These are phyloP conservation scores for Brachypodium distachyon DNA, from an alignment of 202 grass and related monocot species.

Conservation along the genomic window DNA sequence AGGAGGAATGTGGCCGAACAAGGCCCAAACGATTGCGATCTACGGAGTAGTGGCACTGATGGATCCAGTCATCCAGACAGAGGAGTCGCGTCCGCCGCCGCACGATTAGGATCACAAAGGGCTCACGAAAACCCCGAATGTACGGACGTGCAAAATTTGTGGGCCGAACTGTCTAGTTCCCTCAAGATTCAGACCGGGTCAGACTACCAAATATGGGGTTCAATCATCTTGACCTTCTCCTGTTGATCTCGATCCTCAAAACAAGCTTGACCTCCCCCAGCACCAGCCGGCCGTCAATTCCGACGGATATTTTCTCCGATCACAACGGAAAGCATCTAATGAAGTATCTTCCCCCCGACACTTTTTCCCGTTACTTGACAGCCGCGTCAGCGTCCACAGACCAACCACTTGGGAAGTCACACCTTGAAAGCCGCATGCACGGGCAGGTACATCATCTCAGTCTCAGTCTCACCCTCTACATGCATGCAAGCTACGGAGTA, in stretches of 20 bases:
- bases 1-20: too few relatives aligned
- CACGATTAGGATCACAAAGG: too few relatives aligned
- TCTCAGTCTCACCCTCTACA: too few relatives aligned
- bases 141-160: neutral
- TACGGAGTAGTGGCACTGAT: too few relatives aligned
- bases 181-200: neutral
- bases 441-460: too few relatives aligned
- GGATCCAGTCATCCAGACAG: too few relatives aligned
- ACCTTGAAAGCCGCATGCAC: neutral
- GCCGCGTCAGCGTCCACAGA: neutral
- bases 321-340: neutral
- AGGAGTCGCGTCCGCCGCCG: too few relatives aligned
- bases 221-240: neutral
- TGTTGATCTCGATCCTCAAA: slow-evolving; percentile 4
- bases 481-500: too few relatives aligned
- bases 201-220: neutral
- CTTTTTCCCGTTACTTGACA: neutral
- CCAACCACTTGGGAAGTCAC: neutral
- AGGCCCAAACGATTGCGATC: too few relatives aligned
- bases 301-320: neutral
- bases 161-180: neutral
- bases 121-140: too few relatives aligned
- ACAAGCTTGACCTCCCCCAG: slow-evolving; percentile 12
- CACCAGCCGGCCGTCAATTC: neutral
- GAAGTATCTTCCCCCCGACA: neutral